Evolutionary conservation across 2,329 filamentous ascomycete species (phyloP).

Genomic region (Diplocarpon mali): DNA sequence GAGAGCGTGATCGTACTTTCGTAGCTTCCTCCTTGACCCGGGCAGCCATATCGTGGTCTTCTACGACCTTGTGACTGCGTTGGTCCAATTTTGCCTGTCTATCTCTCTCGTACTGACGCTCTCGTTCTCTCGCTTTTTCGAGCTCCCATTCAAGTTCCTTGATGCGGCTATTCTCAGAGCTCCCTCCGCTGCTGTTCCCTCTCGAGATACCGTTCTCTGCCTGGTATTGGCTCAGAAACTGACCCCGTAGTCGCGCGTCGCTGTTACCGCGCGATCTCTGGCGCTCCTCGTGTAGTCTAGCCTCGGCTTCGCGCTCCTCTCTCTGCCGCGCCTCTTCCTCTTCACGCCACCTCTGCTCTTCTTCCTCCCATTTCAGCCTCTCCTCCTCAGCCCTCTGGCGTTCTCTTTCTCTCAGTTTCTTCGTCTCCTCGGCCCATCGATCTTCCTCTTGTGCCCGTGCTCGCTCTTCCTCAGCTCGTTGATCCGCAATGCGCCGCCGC

Average conservation of each 20-base stretch:
- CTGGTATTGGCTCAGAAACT: conserved; percentile 80
- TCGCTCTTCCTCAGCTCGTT: conserved; percentile 49
- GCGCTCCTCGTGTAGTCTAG: conserved; percentile 55
- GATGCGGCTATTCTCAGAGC: conserved; percentile 55
- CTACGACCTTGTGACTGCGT: conserved; percentile 17
- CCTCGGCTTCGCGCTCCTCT: conserved; percentile 66
- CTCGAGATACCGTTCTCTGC: conserved; percentile 46
- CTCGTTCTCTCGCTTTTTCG: conserved; percentile 55
- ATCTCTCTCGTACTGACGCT: conserved; percentile 51
- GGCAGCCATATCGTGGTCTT: conserved; percentile 23
- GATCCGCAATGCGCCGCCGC: conserved; percentile 34
- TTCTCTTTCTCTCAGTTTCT: conserved; percentile 46
- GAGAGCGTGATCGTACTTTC: conserved; percentile 15
- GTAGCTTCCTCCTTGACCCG: conserved; percentile 22
- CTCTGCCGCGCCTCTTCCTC: conserved; percentile 60
- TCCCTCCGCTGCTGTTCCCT: conserved; percentile 29
- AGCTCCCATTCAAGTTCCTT: conserved; percentile 69
- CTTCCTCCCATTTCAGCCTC: conserved; percentile 65
- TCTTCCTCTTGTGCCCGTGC: conserved; percentile 52
- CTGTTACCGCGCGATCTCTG: conserved; percentile 45
- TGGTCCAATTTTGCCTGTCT: conserved; percentile 36
- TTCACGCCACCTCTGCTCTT: conserved; percentile 64
- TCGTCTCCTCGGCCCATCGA: conserved; percentile 55
- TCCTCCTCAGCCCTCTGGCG: conserved; percentile 52
- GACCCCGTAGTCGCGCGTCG: conserved; percentile 63